Base-by-base conservation (phyloP, 2,329 filamentous ascomycete species). In the Botrytis fabae region DNA sequence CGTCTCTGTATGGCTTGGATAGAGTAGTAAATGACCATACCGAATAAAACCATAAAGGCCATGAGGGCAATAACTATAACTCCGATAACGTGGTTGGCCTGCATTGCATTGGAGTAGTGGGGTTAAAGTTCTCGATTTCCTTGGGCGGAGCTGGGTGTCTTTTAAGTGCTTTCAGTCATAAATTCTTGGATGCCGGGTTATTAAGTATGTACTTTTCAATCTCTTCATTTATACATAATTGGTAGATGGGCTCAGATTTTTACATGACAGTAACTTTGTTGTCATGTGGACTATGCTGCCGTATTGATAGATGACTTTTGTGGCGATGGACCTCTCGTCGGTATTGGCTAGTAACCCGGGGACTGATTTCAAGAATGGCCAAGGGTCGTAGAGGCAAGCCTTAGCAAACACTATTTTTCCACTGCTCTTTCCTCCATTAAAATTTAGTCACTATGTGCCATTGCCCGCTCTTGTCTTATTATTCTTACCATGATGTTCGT, bases 1-100 rank as follows among this genome's bases (percentile, higher is more conserved):
- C 48, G 48, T 28, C 48, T 69, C 16, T 40, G 25, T 38, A 57
- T 69, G 18, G 48, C 48, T 18, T 20, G 48, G 25, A 12, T 12
- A 20, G 54, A 68, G 10, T 57, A 42, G 46, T 68, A 51, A 20
- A 57, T 25, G n/a, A 35, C n/a, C n/a, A 69, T n/a, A 42, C 65
- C n/a, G 2, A 57, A 4, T 32, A 69, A 42, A 69, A 59, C 25
- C 65, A 69, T 69, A 38, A 25, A 69, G 1, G n/a, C 4, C 20
- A 25, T 32, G n/a, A 69, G n/a, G n/a, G 28, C n/a, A 6, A 16
- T 32, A 20, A 57, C 18, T 16, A 57, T 14, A 12, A 57, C 18
- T 7, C 65, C 65, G 14, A 69, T 42, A 20, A 44, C 18, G 10
- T 32, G 6, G 48, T 69, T 69, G 6, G 48, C 8, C n/a, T 57